phyloP scores from a whole-genome alignment of 1,284 basidiomycete species.

The Rhodotorula sp. region DNA sequence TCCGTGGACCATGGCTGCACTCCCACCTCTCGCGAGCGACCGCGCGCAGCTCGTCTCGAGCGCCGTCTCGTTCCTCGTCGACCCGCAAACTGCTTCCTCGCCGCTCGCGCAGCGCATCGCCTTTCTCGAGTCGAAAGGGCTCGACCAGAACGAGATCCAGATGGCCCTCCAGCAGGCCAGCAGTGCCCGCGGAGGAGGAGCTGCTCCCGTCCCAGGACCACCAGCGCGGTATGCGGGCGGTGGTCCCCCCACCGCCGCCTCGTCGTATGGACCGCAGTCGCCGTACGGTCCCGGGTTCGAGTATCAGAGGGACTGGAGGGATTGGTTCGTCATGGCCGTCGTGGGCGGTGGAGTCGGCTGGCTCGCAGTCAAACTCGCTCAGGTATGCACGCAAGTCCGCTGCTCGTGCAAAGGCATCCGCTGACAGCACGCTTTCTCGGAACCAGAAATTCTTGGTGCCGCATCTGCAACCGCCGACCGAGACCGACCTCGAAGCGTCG shows the following conservation, averaged over 20 bases:
- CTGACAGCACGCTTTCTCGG: neutral
- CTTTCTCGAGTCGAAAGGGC: slow-evolving; percentile 91
- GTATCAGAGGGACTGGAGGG: slow-evolving; percentile 78
- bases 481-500: slow-evolving; percentile 85
- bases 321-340: slow-evolving; percentile 94
- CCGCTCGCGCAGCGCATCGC: slow-evolving; percentile 80
- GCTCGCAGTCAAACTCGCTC: slow-evolving; percentile 79
- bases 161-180: slow-evolving; percentile 59
- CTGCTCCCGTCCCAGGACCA: neutral
- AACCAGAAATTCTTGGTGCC: slow-evolving; percentile 84
- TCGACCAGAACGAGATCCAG: slow-evolving; percentile 81
- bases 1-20: neutral
- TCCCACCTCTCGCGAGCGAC: slow-evolving; percentile 1
- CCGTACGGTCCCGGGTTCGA: slow-evolving; percentile 30
- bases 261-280: neutral
- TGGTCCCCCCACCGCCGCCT: too few relatives aligned
- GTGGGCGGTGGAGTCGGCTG: slow-evolving; percentile 87
- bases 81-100: slow-evolving; percentile 57
- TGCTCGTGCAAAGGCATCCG: neutral
- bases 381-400: slow-evolving; percentile 56
- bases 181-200: neutral
- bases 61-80: slow-evolving; percentile 44
- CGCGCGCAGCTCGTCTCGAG: slow-evolving; percentile 23
- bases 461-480: slow-evolving; percentile 83
- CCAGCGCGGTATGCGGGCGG: neutral